Evolutionary conservation across 495 filamentous ascomycete species (phyloP).

Genomic region (Lasiosphaeria miniovina): DNA sequence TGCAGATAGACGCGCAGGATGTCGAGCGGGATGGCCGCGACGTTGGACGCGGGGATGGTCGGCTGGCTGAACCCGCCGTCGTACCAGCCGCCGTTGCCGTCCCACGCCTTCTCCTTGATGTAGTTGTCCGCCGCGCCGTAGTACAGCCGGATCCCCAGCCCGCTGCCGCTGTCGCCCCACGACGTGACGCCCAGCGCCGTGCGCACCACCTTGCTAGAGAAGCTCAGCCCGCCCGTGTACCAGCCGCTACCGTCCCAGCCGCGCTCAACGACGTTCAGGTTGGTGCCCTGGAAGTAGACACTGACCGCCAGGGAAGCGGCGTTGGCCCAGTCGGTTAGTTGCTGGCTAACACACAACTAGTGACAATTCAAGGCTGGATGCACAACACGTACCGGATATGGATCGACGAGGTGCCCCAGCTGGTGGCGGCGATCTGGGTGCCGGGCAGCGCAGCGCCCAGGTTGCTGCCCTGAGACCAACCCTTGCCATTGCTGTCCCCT

Average conservation of each 20-base stretch:
- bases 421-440: constrained; percentile 7
- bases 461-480: constrained; percentile 6
- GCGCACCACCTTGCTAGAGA: constrained; percentile 2
- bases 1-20: constrained; percentile 5
- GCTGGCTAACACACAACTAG: neutral
- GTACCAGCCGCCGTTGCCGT: constrained; percentile 4
- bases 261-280: constrained; percentile 2
- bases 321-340: neutral
- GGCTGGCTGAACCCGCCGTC: constrained; percentile 6
- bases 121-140: constrained; percentile 4
- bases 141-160: constrained; percentile 5
- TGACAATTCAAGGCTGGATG: neutral
- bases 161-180: neutral
- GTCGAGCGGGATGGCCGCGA: constrained; percentile 1
- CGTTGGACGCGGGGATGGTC: constrained; percentile 1
- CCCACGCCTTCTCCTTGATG: constrained; percentile 7
- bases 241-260: constrained; percentile 8
- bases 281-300: constrained; percentile 5
- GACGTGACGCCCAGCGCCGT: constrained; percentile 10
- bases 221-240: constrained; percentile 3
- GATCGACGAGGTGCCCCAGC: constrained; percentile 4
- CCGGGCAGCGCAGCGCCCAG: constrained; percentile 6
- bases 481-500: neutral
- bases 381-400: constrained; percentile 6
- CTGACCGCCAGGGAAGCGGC: constrained; percentile 1